Conservation (phyloP, 768 basidiomycete species). For the Podaxis mareebaensis region DNA sequence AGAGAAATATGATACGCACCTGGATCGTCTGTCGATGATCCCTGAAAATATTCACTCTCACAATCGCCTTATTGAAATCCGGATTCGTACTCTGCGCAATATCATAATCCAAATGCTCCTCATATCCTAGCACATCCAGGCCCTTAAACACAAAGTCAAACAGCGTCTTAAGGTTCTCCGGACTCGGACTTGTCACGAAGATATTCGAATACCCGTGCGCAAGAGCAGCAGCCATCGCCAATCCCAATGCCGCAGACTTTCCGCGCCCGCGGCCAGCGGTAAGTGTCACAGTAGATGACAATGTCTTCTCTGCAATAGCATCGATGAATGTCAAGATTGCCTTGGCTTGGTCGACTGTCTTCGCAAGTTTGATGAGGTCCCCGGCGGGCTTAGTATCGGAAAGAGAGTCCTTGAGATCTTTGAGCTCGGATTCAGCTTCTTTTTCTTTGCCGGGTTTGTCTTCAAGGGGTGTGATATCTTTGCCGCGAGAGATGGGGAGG, state of each 20-base stretch:
- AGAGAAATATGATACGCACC: conserved; percentile 42
- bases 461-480: conserved; percentile 79
- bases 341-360: conserved; percentile 93
- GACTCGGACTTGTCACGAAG: conserved; percentile 96
- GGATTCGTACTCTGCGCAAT: conserved; percentile 94
- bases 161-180: conserved; percentile 96
- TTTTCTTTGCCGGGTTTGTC: conserved; percentile 34
- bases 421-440: conserved; percentile 63
- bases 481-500: conserved; percentile 91
- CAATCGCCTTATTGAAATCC: conserved; percentile 93
- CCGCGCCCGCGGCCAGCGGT: conserved; percentile 95
- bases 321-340: conserved; percentile 94
- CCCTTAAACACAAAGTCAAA: conserved; percentile 99
- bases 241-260: conserved; percentile 94
- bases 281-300: conserved; percentile 92
- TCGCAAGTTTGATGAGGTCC: conserved; percentile 85
- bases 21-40: conserved; percentile 96
- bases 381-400: conserved; percentile 85
- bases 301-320: conserved; percentile 88
- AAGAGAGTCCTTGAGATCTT: conserved; percentile 74
- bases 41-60: conserved; percentile 91
- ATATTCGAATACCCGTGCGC: conserved; percentile 96
- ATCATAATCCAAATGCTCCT: conserved; percentile 98
- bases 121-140: conserved; percentile 90
- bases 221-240: conserved; percentile 91